Conservation (phyloP, 2,329 filamentous ascomycete species). For the Monosporascus ibericus region DNA sequence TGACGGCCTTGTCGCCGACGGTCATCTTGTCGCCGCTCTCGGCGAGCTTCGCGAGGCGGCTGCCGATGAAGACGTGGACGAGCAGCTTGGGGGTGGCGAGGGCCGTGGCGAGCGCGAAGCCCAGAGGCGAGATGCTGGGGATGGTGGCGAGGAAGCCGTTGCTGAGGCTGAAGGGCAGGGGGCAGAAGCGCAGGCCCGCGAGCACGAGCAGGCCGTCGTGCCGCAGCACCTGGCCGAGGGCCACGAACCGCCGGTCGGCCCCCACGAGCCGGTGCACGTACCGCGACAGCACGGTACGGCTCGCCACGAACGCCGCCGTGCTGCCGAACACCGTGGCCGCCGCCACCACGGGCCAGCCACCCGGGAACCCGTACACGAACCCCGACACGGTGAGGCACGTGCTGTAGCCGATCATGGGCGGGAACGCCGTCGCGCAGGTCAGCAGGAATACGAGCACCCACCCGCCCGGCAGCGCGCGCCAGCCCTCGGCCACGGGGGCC, state of each 20-base stretch:
- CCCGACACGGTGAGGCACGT: constrained; percentile 55
- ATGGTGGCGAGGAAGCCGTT: constrained; percentile 95
- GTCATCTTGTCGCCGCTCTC: constrained; percentile 82
- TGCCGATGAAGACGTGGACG: constrained; percentile 88
- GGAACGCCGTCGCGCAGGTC: constrained; percentile 74
- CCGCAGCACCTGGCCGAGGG: constrained; percentile 79
- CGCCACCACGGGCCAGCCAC: constrained; percentile 78
- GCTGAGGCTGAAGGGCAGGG: constrained; percentile 84
- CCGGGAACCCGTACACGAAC: constrained; percentile 50
- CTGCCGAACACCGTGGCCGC: constrained; percentile 73
- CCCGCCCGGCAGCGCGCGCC: constrained; percentile 67
- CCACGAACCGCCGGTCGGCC: constrained; percentile 79
- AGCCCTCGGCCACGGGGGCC: constrained; percentile 65
- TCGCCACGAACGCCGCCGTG: constrained; percentile 72
- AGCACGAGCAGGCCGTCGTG: constrained; percentile 85
- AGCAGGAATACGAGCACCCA: constrained; percentile 71
- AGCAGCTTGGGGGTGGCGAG: constrained; percentile 80
- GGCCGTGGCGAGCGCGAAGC: constrained; percentile 77
- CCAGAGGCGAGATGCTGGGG: constrained; percentile 70
- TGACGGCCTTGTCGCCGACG: constrained; percentile 67
- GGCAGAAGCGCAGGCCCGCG: constrained; percentile 87
- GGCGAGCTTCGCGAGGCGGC: constrained; percentile 73
- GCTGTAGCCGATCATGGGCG: constrained; percentile 82
- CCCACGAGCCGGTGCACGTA: constrained; percentile 80
- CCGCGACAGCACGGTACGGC: constrained; percentile 67